phyloP scores from a whole-genome alignment of 495 filamentous ascomycete genomes.

The Hypoxylon rickii region DNA sequence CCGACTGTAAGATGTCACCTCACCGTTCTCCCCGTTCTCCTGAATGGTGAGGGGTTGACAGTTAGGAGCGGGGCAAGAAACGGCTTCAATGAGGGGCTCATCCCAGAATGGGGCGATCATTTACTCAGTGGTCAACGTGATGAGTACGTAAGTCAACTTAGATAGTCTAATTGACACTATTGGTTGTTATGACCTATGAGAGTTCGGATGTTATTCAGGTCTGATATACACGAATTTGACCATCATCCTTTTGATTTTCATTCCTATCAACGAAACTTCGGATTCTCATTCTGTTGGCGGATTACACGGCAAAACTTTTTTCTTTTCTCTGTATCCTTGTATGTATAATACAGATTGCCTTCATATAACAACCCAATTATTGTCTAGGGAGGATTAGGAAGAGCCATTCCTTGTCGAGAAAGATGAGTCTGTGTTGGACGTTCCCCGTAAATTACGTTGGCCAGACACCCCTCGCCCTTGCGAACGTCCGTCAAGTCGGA shows the following conservation, averaged over 20 bases:
- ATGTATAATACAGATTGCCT: not conserved
- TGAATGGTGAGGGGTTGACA: slow-evolving; percentile 26
- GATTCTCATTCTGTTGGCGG: too few species aligned
- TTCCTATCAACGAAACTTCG: too few species aligned
- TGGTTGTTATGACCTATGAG: too few species aligned
- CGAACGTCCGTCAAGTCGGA: slow-evolving; percentile 16
- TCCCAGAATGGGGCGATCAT: slow-evolving; percentile 7
- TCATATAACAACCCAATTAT: not conserved
- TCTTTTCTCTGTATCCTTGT: not conserved
- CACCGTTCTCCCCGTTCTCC: slow-evolving; percentile 5
- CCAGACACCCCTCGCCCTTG: not conserved
- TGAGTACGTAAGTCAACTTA: not conserved
- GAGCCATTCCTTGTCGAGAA: not conserved
- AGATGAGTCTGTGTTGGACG: not conserved
- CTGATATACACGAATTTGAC: too few species aligned
- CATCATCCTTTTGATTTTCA: too few species aligned
- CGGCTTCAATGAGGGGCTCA: slow-evolving; percentile 17
- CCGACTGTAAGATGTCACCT: slow-evolving; percentile 24
- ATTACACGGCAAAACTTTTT: not conserved
- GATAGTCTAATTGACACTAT: not conserved
- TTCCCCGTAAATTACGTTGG: slow-evolving; percentile 11
- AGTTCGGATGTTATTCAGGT: too few species aligned
- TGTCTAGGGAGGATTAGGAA: not conserved
- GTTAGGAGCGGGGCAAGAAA: slow-evolving; percentile 29
- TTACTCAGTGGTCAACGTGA: slow-evolving; percentile 3